A percentile compares a stretch with the other conserved stretches of the same genome.
phyloP scores from a whole-genome alignment of 345 rosid species.

The Cardamine occulta region DNA sequence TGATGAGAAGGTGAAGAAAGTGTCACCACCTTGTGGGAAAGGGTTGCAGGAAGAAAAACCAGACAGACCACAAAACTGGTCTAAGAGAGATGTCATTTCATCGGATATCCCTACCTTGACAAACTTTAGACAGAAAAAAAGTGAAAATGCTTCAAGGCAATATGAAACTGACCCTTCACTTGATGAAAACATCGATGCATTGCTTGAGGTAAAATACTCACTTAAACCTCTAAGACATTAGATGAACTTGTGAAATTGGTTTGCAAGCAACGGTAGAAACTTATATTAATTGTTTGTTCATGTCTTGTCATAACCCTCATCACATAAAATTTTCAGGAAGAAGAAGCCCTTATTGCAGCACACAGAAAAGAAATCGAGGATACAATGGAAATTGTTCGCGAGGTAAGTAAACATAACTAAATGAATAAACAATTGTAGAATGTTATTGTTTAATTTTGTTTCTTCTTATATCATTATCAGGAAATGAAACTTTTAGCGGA shows the following conservation, averaged over 20 bases:
- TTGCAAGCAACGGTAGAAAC: slow-evolving; percentile 12
- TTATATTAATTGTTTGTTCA: slow-evolving; percentile 3
- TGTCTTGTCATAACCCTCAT: background rate
- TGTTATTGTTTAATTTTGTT: background rate
- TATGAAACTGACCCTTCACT: slow-evolving; percentile 56
- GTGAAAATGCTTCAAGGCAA: slow-evolving; percentile 49
- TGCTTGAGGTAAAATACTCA: slow-evolving; percentile 71
- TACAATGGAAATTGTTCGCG: slow-evolving; percentile 97
- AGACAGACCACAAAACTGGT: slow-evolving; percentile 59
- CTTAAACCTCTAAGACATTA: background rate
- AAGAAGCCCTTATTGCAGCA: slow-evolving; percentile 89
- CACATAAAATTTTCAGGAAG: slow-evolving; percentile 59
- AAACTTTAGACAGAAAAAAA: slow-evolving; percentile 51
- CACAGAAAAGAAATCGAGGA: slow-evolving; percentile 99
- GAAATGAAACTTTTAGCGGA: slow-evolving; percentile 98
- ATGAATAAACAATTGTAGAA: background rate
- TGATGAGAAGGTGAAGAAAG: slow-evolving; percentile 82
- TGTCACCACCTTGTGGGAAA: slow-evolving; percentile 87
- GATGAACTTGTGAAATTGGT: slow-evolving; percentile 17
- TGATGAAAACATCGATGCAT: slow-evolving; percentile 77
- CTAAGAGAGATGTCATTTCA: slow-evolving; percentile 57
- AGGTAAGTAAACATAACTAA: slow-evolving; percentile 54
- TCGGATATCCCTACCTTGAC: slow-evolving; percentile 55
- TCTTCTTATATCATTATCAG: slow-evolving; percentile 45
- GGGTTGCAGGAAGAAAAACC: slow-evolving; percentile 72